These are phyloP conservation scores for Colletotrichum sp. DNA, from an alignment of 2,329 filamentous ascomycete genomes.

Conservation along the genomic window DNA sequence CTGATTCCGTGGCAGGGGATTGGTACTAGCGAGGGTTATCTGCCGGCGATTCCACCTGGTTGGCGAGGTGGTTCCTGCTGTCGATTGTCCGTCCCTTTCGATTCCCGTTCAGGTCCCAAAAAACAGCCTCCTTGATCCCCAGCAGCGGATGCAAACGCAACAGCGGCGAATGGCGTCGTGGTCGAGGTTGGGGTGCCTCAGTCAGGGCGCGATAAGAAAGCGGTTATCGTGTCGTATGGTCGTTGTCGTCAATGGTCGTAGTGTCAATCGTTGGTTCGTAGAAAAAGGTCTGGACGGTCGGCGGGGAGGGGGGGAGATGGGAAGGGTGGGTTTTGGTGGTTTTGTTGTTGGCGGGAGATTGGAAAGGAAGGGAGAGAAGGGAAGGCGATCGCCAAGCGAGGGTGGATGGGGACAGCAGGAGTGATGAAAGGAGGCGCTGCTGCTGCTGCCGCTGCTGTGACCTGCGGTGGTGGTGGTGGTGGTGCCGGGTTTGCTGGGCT, in stretches of 20 bases:
- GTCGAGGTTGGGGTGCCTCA: constrained; percentile 3
- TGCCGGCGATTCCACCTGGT: constrained; percentile 1
- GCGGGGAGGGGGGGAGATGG: background rate
- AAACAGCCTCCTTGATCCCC: background rate
- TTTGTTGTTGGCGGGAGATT: constrained; percentile 15
- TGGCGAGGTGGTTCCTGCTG: background rate
- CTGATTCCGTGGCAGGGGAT: constrained; percentile 11
- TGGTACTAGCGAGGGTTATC: constrained; percentile 17
- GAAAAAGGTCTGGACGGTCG: background rate
- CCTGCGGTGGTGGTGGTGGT: background rate
- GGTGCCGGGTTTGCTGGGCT: background rate
- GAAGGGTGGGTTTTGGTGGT: constrained; percentile 5
- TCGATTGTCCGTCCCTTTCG: background rate
- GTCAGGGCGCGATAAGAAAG: background rate
- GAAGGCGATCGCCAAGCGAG: constrained; percentile 14
- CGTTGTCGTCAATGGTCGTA: background rate
- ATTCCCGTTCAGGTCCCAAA: background rate
- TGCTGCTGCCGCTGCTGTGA: background rate
- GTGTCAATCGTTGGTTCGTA: background rate
- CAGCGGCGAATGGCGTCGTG: background rate
- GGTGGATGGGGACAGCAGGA: constrained; percentile 11
- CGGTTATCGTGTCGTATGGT: background rate
- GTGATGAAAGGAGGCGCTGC: constrained; percentile 18
- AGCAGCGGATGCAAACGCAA: background rate
- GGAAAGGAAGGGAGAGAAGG: constrained; percentile 14